Conservation (phyloP, 345 rosid species). For the Raphanus sativus region DNA sequence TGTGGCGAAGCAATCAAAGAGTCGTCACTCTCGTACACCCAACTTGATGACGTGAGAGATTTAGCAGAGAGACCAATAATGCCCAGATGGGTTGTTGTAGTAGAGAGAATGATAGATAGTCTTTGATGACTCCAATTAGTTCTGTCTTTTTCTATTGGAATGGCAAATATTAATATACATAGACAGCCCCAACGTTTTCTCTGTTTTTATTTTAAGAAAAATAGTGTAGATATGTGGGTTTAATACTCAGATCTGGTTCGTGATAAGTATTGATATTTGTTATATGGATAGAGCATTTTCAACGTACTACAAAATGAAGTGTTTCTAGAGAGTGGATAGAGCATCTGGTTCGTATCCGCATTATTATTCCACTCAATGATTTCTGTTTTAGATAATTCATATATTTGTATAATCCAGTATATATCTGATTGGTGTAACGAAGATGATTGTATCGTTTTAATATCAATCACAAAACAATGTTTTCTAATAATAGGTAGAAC, state of each 20-base stretch:
- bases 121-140: slow-evolving; percentile 6
- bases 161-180: background rate
- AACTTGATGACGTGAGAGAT: slow-evolving; percentile 36
- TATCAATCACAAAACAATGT: background rate
- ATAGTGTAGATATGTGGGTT: background rate
- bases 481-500: background rate
- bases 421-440: background rate
- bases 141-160: slow-evolving; percentile 16
- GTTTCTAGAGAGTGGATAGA: too few relatives aligned
- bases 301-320: background rate
- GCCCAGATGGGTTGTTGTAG: slow-evolving; percentile 27
- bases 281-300: background rate
- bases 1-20: slow-evolving; percentile 37
- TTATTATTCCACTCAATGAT: too few relatives aligned
- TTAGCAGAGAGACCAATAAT: too few relatives aligned
- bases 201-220: background rate
- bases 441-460: background rate
- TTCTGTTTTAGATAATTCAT: background rate
- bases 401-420: background rate
- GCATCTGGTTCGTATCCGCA: too few relatives aligned
- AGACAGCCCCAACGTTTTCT: background rate
- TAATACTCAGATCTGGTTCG: slow-evolving; percentile 24
- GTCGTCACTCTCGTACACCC: slow-evolving; percentile 42
- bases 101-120: slow-evolving; percentile 30
- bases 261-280: background rate